phyloP scores from a whole-genome alignment of 768 basidiomycete species.

The Leccinum incarnatum region DNA sequence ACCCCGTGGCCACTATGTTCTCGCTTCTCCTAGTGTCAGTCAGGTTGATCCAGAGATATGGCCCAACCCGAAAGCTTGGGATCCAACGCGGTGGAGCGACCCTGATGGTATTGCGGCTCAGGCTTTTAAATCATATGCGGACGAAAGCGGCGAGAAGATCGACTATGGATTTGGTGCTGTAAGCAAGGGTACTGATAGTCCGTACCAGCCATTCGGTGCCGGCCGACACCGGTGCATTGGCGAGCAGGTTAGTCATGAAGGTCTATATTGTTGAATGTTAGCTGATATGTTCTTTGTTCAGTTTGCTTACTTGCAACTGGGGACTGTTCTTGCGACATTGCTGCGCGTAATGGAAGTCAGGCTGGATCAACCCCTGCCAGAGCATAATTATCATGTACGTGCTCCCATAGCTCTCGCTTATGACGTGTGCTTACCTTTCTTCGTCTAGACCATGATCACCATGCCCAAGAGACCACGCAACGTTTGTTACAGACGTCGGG shows the following conservation, averaged over 20 bases:
- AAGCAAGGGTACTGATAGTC: slow-evolving; percentile 93
- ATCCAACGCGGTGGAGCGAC: slow-evolving; percentile 84
- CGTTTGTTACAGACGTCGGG: slow-evolving; percentile 66
- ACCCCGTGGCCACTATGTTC: slow-evolving; percentile 85
- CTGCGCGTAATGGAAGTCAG: slow-evolving; percentile 74
- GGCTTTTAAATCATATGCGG: slow-evolving; percentile 72
- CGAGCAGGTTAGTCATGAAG: slow-evolving; percentile 57
- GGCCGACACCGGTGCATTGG: slow-evolving; percentile 95
- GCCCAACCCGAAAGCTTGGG: slow-evolving; percentile 69
- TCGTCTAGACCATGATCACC: slow-evolving; percentile 84
- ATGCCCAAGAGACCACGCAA: slow-evolving; percentile 72
- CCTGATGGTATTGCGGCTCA: slow-evolving; percentile 76
- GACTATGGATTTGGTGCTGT: slow-evolving; percentile 97
- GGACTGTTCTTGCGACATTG: slow-evolving; percentile 75
- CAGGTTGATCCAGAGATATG: slow-evolving; percentile 86
- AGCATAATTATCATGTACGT: slow-evolving; percentile 88
- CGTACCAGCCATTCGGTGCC: slow-evolving; percentile 97
- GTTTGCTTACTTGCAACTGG: slow-evolving; percentile 95
- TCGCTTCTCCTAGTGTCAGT: slow-evolving; percentile 84
- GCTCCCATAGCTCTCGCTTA: background rate
- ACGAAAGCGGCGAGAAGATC: slow-evolving; percentile 81
- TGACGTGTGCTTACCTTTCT: slow-evolving; percentile 6
- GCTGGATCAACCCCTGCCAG: slow-evolving; percentile 62
- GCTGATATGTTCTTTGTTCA: slow-evolving; percentile 28
- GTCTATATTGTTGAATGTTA: background rate